These are phyloP conservation scores for Helicostylum pulchrum DNA, from an alignment of 192 early-diverging fungal species.

Conservation along the genomic window DNA sequence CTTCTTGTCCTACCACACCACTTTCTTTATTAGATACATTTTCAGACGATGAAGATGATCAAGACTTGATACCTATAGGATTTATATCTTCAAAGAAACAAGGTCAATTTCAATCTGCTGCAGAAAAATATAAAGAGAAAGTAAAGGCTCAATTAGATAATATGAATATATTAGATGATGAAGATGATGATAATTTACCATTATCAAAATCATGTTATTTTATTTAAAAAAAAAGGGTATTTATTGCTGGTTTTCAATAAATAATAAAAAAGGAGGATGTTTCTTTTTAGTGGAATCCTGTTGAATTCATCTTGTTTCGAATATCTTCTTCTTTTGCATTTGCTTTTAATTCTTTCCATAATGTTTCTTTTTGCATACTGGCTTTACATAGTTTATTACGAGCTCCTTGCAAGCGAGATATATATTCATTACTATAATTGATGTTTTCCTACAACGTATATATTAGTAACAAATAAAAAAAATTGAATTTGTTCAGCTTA, in stretches of 20 bases:
- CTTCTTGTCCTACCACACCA: constrained; percentile 2
- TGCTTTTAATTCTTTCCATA: constrained; percentile 46
- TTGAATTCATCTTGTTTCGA: constrained; percentile 10
- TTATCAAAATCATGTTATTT: constrained; percentile 7
- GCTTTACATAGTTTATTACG: constrained; percentile 51
- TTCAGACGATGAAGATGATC: constrained; percentile 21
- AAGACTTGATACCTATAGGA: constrained; percentile 18
- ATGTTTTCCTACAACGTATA: constrained; percentile 48
- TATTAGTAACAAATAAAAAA: constrained; percentile 1
- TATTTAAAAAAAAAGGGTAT: neutral
- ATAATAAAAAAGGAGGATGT: no score
- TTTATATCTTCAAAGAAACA: neutral
- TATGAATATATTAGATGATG: neutral
- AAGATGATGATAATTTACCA: constrained; percentile 19
- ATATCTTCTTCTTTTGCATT: constrained; percentile 33
- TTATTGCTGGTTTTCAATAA: no score
- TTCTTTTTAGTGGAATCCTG: no score
- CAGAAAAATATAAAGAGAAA: constrained; percentile 27
- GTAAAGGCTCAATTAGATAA: constrained; percentile 12
- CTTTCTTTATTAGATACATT: constrained; percentile 7
- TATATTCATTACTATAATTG: constrained; percentile 56
- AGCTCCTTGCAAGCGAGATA: constrained; percentile 50
- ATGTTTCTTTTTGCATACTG: constrained; percentile 45
- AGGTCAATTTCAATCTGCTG: constrained; percentile 18
- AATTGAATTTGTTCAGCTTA: constrained; percentile 5